These are phyloP conservation scores for Nitzschia sp. DNA, from an alignment of 108 stramenopile species.

Conservation along the genomic window DNA sequence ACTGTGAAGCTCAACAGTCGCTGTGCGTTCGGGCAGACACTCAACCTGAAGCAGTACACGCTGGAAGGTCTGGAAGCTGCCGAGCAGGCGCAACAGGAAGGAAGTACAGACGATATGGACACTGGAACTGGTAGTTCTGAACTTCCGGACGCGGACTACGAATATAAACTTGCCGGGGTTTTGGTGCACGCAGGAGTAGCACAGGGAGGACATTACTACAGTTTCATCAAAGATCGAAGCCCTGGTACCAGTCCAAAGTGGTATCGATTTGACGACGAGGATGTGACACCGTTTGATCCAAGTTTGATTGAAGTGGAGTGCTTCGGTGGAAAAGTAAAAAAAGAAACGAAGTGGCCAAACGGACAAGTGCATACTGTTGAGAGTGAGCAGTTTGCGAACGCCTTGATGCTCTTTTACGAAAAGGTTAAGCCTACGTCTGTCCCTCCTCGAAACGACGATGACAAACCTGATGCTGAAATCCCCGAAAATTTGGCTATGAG, in stretches of 20 bases:
- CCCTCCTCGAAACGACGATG: conserved; percentile 18
- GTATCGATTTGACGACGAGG: conserved; percentile 98
- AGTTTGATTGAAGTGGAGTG: conserved; percentile 85
- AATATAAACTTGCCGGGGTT: conserved; percentile 92
- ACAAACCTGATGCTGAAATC: conserved; percentile 15
- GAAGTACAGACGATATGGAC: conserved; percentile 41
- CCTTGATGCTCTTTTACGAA: conserved; percentile 96
- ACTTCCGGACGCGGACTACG: conserved; percentile 79
- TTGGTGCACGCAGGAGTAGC: conserved; percentile 96
- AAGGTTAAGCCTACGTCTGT: conserved; percentile 79
- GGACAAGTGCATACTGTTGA: conserved; percentile 89
- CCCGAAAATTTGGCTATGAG: conserved; percentile 24
- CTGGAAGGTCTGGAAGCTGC: conserved; percentile 86
- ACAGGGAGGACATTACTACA: conserved; percentile 98
- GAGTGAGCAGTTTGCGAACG: conserved; percentile 94
- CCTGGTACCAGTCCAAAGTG: conserved; percentile 66
- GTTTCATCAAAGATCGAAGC: conserved; percentile 89
- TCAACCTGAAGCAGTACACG: conserved; percentile 95
- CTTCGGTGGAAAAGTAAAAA: conserved; percentile 94
- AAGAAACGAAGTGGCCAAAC: conserved; percentile 87
- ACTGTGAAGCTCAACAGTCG: conserved; percentile 98
- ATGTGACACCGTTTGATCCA: conserved; percentile 94
- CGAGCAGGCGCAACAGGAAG: conserved; percentile 52
- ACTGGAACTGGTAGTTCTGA: conserved; percentile 23
- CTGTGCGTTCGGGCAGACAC: conserved; percentile 88